Evolutionary conservation across 371 early-diverging fungal genomes (phyloP).

Genomic region (Mucor plumbeus): DNA sequence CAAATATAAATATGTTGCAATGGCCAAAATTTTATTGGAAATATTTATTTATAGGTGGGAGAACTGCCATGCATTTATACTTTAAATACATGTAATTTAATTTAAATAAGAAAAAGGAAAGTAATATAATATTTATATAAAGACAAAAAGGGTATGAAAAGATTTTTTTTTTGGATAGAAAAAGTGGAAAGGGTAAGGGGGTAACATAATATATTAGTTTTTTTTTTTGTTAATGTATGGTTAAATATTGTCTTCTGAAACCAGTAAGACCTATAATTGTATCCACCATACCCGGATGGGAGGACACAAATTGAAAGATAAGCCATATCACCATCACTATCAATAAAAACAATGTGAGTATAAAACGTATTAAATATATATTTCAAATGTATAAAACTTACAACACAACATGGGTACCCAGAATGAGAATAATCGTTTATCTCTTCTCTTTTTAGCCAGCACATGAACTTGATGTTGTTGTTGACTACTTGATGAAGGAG

Average conservation of each 20-base stretch:
- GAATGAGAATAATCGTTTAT: constrained; percentile 48
- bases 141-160: constrained; percentile 9
- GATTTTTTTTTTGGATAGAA: not conserved
- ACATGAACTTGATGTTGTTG: constrained; percentile 6
- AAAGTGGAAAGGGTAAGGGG: not conserved
- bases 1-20: too few relatives aligned
- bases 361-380: not conserved
- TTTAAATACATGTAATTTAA: not conserved
- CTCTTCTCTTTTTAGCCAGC: constrained; percentile 41
- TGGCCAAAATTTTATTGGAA: too few relatives aligned
- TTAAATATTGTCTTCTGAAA: constrained; percentile 33
- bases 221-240: constrained; percentile 26
- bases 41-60: too few relatives aligned
- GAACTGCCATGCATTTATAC: too few relatives aligned
- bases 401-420: constrained; percentile 56
- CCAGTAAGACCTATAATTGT: constrained; percentile 35
- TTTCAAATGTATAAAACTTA: constrained; percentile 28
- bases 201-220: not conserved
- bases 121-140: not conserved
- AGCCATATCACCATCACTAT: constrained; percentile 51
- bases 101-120: constrained; percentile 1
- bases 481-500: not conserved
- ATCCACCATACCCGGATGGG: constrained; percentile 33
- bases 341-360: not conserved
- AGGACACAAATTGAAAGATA: constrained; percentile 43